Conservation (phyloP, 2,329 filamentous ascomycete genomes). For the Fusarium neocosmosporiellum region DNA sequence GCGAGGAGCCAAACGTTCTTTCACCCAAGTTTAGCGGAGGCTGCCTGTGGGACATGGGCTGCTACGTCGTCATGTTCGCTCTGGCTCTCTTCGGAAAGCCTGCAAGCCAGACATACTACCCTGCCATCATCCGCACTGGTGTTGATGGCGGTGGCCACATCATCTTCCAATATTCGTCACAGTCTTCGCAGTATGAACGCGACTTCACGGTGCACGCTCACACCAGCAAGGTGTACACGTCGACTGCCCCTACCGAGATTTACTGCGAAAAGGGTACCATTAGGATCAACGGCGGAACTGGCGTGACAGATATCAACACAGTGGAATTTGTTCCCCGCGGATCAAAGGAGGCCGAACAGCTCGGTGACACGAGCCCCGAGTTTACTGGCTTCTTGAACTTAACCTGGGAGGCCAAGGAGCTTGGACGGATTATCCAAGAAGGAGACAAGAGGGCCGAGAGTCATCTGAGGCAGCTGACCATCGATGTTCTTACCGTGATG, state of each 20-base stretch:
- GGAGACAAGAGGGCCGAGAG: slow-evolving; percentile 15
- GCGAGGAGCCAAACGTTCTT: slow-evolving; percentile 27
- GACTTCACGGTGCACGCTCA: slow-evolving; percentile 22
- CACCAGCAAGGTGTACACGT: slow-evolving; percentile 31
- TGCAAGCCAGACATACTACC: slow-evolving; percentile 19
- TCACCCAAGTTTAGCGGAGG: slow-evolving; percentile 33
- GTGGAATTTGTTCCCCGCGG: slow-evolving; percentile 25
- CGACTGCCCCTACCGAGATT: slow-evolving; percentile 30
- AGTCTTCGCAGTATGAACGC: slow-evolving; percentile 21
- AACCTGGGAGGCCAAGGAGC: slow-evolving; percentile 33
- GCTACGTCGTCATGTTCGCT: slow-evolving; percentile 33
- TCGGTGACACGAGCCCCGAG: slow-evolving; percentile 22
- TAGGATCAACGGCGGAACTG: slow-evolving; percentile 15
- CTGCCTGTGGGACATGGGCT: slow-evolving; percentile 35
- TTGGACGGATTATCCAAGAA: slow-evolving; percentile 27
- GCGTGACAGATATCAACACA: slow-evolving; percentile 28
- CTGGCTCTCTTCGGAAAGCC: slow-evolving; percentile 28
- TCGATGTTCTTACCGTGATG: slow-evolving; percentile 18
- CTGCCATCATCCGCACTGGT: slow-evolving; percentile 10
- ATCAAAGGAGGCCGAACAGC: slow-evolving; percentile 17
- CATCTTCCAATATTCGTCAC: slow-evolving; percentile 19
- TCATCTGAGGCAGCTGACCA: slow-evolving; percentile 19
- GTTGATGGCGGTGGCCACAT: slow-evolving; percentile 26
- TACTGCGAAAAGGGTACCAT: slow-evolving; percentile 37
- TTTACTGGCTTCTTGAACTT: slow-evolving; percentile 27